Base-by-base conservation (phyloP, 2,329 filamentous ascomycete genomes). In the Colletotrichum scovillei region DNA sequence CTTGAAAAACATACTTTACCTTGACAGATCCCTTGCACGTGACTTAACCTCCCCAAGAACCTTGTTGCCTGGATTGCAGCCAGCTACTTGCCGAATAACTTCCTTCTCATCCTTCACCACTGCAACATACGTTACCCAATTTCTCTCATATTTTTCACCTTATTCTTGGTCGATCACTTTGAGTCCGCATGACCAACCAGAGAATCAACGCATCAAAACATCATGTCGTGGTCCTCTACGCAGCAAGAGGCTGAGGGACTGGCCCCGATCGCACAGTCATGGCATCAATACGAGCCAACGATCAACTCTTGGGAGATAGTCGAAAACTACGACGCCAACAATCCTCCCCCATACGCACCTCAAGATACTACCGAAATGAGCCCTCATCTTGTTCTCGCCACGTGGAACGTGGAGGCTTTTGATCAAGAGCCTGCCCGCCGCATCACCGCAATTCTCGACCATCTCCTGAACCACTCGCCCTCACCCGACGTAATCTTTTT, bases 401-500 rank as follows among this genome's bases (percentile, higher is more conserved):
- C 70, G 8, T 73, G 70, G 70, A 73, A 73, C 11, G 66, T 73
- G 5, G 42, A 69, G 12, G 30, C 42, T 5, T 32, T 58, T 14
- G 38, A 38, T 5, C 22, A 16, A 1, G 30, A 30, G 4, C 74
- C 76, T 9, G 67, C 69, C 19, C 56, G 63, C 7, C 79, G 81
- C 22, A 74, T 79, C 16, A 57, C 70, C 19, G 78, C 76, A 8
- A 79, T 84, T 8, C 30, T 83, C 5, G 77, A 76, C 3, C 71
- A 74, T 32, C 67, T 81, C 22, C 63, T 74, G 14, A 52, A 32
- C n/a, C 58, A 73, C 1, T 28, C 32, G 7, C 74, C 76, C 6
- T 76, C 12, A 76, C 82, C 75, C 59, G 59, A 73, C 8, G 24
- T 83, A 19, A 76, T 82, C n/a, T 83, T 83, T 56, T 66, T 83